Evolutionary conservation across 2,329 filamentous ascomycete genomes (phyloP).

Genomic region (Pseudogymnoascus sp.): DNA sequence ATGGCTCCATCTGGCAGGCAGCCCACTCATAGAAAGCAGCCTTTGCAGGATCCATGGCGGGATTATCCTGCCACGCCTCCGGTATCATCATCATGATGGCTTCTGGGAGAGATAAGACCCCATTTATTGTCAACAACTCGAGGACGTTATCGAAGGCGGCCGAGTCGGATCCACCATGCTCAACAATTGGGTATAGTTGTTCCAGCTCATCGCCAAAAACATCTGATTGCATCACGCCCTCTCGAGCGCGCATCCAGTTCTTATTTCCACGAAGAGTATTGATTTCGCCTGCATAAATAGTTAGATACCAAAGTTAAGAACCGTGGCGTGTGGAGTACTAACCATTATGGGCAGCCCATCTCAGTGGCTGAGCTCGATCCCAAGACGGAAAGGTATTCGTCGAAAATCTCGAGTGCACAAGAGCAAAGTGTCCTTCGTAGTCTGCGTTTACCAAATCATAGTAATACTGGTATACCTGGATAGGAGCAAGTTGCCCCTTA

Average conservation of each 20-base stretch:
- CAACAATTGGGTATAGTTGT: slow-evolving; percentile 83
- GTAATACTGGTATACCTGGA: slow-evolving; percentile 97
- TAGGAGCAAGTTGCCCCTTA: slow-evolving; percentile 89
- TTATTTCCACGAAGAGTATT: slow-evolving; percentile 97
- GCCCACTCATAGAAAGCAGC: slow-evolving; percentile 98
- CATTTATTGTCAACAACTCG: slow-evolving; percentile 89
- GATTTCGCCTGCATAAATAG: slow-evolving; percentile 57
- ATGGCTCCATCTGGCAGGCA: slow-evolving; percentile 97
- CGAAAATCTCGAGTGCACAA: slow-evolving; percentile 95
- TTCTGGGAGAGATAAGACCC: slow-evolving; percentile 87
- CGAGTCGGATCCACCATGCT: slow-evolving; percentile 93
- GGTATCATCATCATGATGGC: slow-evolving; percentile 98
- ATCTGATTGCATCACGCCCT: slow-evolving; percentile 88
- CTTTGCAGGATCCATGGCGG: slow-evolving; percentile 86
- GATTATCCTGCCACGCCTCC: slow-evolving; percentile 94
- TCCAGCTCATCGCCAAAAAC: slow-evolving; percentile 91
- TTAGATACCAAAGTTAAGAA: slow-evolving; percentile 23
- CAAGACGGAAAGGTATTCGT: slow-evolving; percentile 98
- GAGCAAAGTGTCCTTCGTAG: slow-evolving; percentile 92
- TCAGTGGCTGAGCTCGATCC: slow-evolving; percentile 91
- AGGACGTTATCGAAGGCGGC: slow-evolving; percentile 96
- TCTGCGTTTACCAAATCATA: slow-evolving; percentile 94
- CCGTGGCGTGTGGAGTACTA: slow-evolving; percentile 25
- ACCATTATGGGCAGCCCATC: slow-evolving; percentile 97
- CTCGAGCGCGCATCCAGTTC: slow-evolving; percentile 98